Evolutionary conservation across 1,139 yeast species (phyloP).

Genomic region (Sugiyamaella neomexicana): DNA sequence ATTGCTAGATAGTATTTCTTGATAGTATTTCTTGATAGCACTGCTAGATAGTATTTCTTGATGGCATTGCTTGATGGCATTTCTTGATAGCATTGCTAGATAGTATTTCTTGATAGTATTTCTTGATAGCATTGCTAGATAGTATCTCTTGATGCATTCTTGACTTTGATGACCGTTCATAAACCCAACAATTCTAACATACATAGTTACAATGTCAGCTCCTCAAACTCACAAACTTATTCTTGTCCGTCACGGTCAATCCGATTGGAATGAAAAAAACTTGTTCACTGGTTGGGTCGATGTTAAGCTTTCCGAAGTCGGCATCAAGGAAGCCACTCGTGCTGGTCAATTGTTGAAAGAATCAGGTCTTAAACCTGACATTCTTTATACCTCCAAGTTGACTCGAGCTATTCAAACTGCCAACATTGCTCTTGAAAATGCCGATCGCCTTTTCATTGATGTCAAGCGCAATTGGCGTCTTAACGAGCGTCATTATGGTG

Average conservation of each 20-base stretch:
- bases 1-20: too few relatives aligned
- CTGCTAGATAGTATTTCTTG: too few relatives aligned
- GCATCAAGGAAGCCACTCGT: constrained; percentile 86
- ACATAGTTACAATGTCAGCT: constrained; percentile 1
- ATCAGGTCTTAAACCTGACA: constrained; percentile 80
- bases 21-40: too few relatives aligned
- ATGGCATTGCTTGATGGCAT: too few relatives aligned
- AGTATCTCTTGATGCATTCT: too few relatives aligned
- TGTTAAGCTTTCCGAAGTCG: constrained; percentile 78
- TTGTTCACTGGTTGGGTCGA: constrained; percentile 99
- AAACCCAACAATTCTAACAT: too few relatives aligned
- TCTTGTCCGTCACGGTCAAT: constrained; percentile 86
- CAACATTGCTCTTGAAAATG: constrained; percentile 84
- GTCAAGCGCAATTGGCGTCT: constrained; percentile 96
- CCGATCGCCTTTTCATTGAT: constrained; percentile 90
- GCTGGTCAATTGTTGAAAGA: constrained; percentile 94
- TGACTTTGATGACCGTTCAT: too few relatives aligned
- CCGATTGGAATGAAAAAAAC: constrained; percentile 98
- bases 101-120: too few relatives aligned
- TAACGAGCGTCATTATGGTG: constrained; percentile 99
- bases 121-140: too few relatives aligned
- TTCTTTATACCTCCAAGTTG: constrained; percentile 87
- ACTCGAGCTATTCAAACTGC: constrained; percentile 98
- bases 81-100: too few relatives aligned
- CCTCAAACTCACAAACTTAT: constrained; percentile 38